Evolutionary conservation across 2,329 filamentous ascomycete genomes (phyloP).

Genomic region (Lecanosticta acicola): DNA sequence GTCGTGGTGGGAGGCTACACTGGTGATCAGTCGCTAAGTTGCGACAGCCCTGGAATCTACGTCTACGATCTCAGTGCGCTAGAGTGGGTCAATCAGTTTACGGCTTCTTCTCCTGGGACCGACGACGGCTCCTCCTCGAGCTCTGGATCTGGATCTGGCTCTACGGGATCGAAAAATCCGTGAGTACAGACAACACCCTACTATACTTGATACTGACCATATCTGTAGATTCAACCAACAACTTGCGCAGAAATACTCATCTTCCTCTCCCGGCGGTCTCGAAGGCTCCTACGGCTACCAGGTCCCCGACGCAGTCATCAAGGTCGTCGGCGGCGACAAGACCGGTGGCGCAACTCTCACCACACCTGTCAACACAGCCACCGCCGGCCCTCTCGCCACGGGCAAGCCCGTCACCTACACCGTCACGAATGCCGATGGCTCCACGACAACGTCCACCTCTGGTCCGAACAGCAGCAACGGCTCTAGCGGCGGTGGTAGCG

Average conservation of each 20-base stretch:
- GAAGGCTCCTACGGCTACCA: slow-evolving; percentile 59
- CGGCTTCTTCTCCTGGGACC: slow-evolving; percentile 48
- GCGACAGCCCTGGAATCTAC: slow-evolving; percentile 65
- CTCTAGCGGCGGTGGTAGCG: slow-evolving; percentile 15
- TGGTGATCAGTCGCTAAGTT: slow-evolving; percentile 50
- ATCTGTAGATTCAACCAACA: slow-evolving; percentile 47
- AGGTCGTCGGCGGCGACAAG: slow-evolving; percentile 61
- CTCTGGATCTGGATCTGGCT: slow-evolving; percentile 6
- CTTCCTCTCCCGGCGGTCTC: slow-evolving; percentile 51
- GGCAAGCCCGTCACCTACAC: slow-evolving; percentile 66
- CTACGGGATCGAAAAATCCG: slow-evolving; percentile 15
- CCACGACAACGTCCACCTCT: slow-evolving; percentile 40
- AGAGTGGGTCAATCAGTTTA: slow-evolving; percentile 65
- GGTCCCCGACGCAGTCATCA: slow-evolving; percentile 60
- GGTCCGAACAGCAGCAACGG: slow-evolving; percentile 31
- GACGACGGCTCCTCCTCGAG: slow-evolving; percentile 16
- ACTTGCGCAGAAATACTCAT: slow-evolving; percentile 42
- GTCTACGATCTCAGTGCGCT: slow-evolving; percentile 69
- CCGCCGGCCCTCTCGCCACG: slow-evolving; percentile 64
- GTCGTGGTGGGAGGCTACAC: slow-evolving; percentile 68
- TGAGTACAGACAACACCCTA: slow-evolving; percentile 5
- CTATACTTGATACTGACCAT: too few species aligned
- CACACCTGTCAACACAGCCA: slow-evolving; percentile 57
- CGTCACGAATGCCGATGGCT: slow-evolving; percentile 47
- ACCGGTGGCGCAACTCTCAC: slow-evolving; percentile 66